Conservation (phyloP, 108 stramenopile species). For the Aurantiochytrium sp. region DNA sequence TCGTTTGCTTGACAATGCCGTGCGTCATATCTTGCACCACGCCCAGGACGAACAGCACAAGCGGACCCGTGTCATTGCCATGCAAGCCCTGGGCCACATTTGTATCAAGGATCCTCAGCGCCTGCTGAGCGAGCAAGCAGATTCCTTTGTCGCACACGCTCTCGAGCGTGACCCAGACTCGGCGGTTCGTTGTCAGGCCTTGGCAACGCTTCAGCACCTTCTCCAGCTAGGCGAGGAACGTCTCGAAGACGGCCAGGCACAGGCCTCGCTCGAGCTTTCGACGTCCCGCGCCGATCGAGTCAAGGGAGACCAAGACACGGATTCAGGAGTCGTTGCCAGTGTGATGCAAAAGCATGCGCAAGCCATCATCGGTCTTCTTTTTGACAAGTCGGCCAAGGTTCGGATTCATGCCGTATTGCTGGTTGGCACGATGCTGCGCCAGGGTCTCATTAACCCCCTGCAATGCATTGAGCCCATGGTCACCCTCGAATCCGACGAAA, state of each 20-base stretch:
- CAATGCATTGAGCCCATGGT: conserved; percentile 10
- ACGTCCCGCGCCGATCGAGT: background rate
- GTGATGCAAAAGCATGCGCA: background rate
- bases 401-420: background rate
- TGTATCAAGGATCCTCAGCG: background rate
- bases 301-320: background rate
- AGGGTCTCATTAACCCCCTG: background rate
- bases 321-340: background rate
- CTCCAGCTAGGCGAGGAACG: background rate
- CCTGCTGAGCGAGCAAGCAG: background rate
- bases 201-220: background rate
- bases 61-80: background rate
- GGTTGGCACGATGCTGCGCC: background rate
- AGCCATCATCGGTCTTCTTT: background rate
- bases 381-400: background rate
- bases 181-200: background rate
- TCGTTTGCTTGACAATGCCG: background rate
- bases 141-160: background rate
- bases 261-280: background rate
- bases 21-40: background rate
- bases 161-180: background rate
- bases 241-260: background rate
- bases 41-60: background rate
- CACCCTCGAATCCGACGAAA: background rate
- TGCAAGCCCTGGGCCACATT: background rate